Conservation (phyloP, 768 basidiomycete species). For the Mycena vitilis region DNA sequence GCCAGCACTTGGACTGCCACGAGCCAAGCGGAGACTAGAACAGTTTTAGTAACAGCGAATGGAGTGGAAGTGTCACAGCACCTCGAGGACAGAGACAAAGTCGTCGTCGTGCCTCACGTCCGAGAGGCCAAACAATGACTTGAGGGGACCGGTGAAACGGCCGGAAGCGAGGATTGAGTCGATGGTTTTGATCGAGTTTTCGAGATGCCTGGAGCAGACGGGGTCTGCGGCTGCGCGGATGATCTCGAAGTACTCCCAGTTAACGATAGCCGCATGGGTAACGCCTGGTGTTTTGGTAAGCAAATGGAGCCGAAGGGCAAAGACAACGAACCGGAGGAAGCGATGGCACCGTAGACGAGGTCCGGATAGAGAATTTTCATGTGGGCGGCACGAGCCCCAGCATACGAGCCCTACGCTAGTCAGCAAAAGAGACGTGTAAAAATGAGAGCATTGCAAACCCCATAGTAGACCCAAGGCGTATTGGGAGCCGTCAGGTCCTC, state of each 20-base stretch:
- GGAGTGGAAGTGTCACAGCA: conserved; percentile 44
- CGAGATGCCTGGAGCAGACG: conserved; percentile 68
- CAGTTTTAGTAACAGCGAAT: conserved; percentile 6
- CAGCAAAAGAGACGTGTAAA: conserved; percentile 10
- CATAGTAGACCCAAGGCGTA: conserved; percentile 94
- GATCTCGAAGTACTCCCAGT: conserved; percentile 92
- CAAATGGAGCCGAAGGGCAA: conserved; percentile 3
- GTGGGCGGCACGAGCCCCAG: conserved; percentile 93
- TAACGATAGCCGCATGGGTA: conserved; percentile 83
- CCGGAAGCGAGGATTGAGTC: conserved; percentile 69
- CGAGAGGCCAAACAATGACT: conserved; percentile 80
- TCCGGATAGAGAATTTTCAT: conserved; percentile 90
- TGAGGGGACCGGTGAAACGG: conserved; percentile 63
- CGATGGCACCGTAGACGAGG: conserved; percentile 90
- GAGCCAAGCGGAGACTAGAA: conserved; percentile 67
- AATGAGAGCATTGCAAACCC: conserved; percentile 57
- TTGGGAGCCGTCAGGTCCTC: conserved; percentile 78
- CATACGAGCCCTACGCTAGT: conserved; percentile 80
- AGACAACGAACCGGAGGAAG: conserved; percentile 74
- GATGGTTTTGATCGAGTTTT: conserved; percentile 67
- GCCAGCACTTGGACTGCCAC: conserved; percentile 93
- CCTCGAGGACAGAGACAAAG: conserved; percentile 77
- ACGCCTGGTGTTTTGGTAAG: conserved; percentile 62
- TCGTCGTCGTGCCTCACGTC: conserved; percentile 80
- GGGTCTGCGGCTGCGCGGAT: conserved; percentile 77